Evolutionary conservation across 1,284 basidiomycete species (phyloP).

Genomic region (Meira nashicola): DNA sequence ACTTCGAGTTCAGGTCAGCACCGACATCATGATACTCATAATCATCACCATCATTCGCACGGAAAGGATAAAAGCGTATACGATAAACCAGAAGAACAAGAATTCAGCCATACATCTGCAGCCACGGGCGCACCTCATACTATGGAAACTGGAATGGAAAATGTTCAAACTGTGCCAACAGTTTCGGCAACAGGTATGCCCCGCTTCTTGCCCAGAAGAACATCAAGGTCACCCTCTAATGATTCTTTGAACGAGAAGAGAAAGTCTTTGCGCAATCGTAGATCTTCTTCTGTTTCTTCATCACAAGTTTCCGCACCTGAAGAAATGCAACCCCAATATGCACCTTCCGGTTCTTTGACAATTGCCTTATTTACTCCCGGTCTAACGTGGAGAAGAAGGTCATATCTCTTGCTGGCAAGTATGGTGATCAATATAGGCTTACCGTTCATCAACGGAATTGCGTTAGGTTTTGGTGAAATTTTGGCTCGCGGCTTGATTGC

Average conservation of each 20-base stretch:
- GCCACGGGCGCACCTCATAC: constrained; percentile 7
- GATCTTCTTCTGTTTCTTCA: not conserved
- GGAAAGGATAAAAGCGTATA: not conserved
- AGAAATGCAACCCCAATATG: constrained; percentile 10
- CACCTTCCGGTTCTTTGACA: constrained; percentile 44
- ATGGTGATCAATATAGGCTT: constrained; percentile 85
- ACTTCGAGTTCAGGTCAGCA: not conserved
- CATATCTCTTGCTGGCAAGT: constrained; percentile 63
- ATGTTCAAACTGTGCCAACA: constrained; percentile 26
- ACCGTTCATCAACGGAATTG: constrained; percentile 94
- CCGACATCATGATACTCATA: constrained; percentile 10
- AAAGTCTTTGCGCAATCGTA: not conserved
- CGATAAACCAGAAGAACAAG: constrained; percentile 19
- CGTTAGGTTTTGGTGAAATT: constrained; percentile 97
- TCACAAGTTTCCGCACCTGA: not conserved
- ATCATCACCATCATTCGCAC: constrained; percentile 11
- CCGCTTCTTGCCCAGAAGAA: constrained; percentile 27
- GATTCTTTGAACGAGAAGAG: no score
- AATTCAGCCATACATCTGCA: constrained; percentile 13
- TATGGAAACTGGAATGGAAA: constrained; percentile 15
- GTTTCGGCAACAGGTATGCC: constrained; percentile 42
- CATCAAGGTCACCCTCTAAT: constrained; percentile 12
- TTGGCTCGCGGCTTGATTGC: constrained; percentile 80
- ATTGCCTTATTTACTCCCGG: constrained; percentile 34
- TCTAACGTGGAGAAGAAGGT: constrained; percentile 26